Percentiles rank a stretch among this genome's conserved stretches.
Conservation (phyloP, 306 rosid species). For the Canavalia ensiformis region DNA sequence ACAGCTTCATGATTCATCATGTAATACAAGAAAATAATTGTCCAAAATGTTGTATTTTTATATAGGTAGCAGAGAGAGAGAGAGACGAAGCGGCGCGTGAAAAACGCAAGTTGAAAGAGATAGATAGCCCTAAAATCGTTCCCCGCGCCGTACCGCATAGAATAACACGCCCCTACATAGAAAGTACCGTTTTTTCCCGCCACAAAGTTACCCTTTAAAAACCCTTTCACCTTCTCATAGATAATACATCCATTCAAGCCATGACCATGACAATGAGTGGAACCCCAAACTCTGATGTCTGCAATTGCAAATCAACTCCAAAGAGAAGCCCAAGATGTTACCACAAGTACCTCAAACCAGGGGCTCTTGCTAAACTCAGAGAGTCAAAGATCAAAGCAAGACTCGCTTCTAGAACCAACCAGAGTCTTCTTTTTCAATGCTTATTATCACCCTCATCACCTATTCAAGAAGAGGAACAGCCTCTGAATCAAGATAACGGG, state of each 20-base stretch:
- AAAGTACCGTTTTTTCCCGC: background rate
- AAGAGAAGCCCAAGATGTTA: constrained; percentile 15
- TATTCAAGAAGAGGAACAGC: background rate
- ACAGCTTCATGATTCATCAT: too few species aligned
- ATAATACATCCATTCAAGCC: background rate
- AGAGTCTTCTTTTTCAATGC: background rate
- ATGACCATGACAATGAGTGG: background rate
- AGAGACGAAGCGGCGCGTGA: too few species aligned
- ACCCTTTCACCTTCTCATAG: background rate
- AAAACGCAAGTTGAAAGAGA: too few species aligned
- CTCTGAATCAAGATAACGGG: background rate
- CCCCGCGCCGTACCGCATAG: background rate
- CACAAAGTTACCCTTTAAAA: background rate
- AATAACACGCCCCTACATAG: background rate
- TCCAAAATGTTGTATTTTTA: too few species aligned
- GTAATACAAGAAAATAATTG: too few species aligned
- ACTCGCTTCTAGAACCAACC: background rate
- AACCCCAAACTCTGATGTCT: background rate
- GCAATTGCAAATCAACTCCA: background rate
- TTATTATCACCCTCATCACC: background rate
- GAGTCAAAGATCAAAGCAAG: constrained; percentile 20
- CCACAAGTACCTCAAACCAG: constrained; percentile 46
- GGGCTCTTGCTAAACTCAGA: constrained; percentile 39
- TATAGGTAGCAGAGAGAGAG: too few species aligned
- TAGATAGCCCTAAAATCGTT: too few species aligned